These are phyloP conservation scores for Yamadazyma buinensis DNA, from an alignment of 1,139 yeast species.

Conservation along the genomic window DNA sequence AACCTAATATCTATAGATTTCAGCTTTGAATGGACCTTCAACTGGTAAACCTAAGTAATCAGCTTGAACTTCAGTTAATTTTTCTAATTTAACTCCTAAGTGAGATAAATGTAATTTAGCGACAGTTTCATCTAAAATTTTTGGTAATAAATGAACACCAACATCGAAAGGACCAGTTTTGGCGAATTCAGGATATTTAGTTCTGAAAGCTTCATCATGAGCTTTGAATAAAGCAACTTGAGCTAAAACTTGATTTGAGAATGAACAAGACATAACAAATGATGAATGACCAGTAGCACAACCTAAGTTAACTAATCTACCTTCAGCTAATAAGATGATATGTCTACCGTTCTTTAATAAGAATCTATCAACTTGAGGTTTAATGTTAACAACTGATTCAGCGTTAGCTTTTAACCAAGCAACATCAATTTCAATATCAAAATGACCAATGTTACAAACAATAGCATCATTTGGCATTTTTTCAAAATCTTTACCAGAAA, in stretches of 20 bases:
- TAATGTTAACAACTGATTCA: constrained; percentile 87
- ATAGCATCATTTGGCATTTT: constrained; percentile 99
- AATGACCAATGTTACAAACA: constrained; percentile 99
- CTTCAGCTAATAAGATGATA: constrained; percentile 95
- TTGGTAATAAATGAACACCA: constrained; percentile 97
- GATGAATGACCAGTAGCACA: constrained; percentile 99
- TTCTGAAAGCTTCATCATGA: constrained; percentile 75
- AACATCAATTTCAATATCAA: constrained; percentile 98
- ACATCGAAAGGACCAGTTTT: constrained; percentile 87
- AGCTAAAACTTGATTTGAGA: constrained; percentile 99
- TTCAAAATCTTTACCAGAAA: constrained; percentile 82
- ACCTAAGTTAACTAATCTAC: constrained; percentile 99
- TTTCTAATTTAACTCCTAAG: constrained; percentile 87
- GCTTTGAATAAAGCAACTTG: constrained; percentile 98
- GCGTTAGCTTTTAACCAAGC: constrained; percentile 97
- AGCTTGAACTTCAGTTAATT: constrained; percentile 77
- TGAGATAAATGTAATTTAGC: constrained; percentile 97
- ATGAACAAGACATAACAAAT: constrained; percentile 99
- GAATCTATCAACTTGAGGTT: constrained; percentile 99
- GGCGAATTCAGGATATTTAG: constrained; percentile 82
- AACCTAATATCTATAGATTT: constrained; percentile 90
- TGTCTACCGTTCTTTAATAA: constrained; percentile 89
- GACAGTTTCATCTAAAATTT: constrained; percentile 97
- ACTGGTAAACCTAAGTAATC: constrained; percentile 91
- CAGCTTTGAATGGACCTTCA: constrained; percentile 98